Evolutionary conservation across 345 rosid genomes (phyloP).

Genomic region (Populus pruinosa): DNA sequence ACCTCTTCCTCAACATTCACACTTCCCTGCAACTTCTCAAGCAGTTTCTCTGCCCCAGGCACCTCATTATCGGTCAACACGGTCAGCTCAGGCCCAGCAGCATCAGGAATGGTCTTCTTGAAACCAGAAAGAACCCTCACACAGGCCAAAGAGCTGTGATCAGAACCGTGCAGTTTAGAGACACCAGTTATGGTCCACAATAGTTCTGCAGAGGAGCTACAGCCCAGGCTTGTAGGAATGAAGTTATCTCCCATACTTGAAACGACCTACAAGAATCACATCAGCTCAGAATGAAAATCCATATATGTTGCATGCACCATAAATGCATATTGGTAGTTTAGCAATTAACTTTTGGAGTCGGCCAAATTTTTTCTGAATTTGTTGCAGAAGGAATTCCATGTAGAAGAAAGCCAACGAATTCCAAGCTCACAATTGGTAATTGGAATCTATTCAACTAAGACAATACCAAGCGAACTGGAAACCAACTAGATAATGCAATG

Average conservation of each 20-base stretch:
- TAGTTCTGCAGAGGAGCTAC: constrained; percentile 41
- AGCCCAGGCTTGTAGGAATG: constrained; percentile 63
- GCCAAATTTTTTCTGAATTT: neutral
- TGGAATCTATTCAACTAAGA: neutral
- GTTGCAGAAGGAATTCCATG: neutral
- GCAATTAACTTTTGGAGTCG: neutral
- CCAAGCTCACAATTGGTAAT: neutral
- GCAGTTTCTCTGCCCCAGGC: constrained; percentile 33
- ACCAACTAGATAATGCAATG: neutral
- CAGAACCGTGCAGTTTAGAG: constrained; percentile 54
- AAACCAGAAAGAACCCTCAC: constrained; percentile 47
- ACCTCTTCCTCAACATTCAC: constrained; percentile 52
- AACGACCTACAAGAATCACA: constrained; percentile 45
- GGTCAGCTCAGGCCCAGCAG: constrained; percentile 20
- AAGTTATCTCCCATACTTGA: constrained; percentile 52
- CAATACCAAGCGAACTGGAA: neutral
- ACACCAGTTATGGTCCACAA: constrained; percentile 79
- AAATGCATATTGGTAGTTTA: neutral
- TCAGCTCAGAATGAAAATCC: neutral
- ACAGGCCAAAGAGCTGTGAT: constrained; percentile 44
- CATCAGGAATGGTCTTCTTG: constrained; percentile 16
- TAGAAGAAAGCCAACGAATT: neutral
- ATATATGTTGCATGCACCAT: neutral
- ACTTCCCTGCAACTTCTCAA: constrained; percentile 30
- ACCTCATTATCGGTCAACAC: constrained; percentile 46